Percentiles rank a stretch among this genome's conserved stretches.
Evolutionary conservation across 2,329 filamentous ascomycete genomes (phyloP).

Genomic region (Seiridium unicorne): DNA sequence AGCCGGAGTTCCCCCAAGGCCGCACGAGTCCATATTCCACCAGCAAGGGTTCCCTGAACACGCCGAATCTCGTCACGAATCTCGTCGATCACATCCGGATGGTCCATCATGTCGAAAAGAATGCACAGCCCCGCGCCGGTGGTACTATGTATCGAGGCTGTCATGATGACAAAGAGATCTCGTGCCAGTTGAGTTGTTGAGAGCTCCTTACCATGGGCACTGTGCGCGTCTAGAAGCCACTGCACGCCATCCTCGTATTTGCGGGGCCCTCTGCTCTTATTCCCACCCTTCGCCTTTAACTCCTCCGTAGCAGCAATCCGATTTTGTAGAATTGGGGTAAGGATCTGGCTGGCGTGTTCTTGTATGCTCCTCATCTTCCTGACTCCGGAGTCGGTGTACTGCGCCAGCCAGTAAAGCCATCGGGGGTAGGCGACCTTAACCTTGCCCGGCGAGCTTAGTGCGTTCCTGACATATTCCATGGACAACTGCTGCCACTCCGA

Average conservation of each 20-base stretch:
- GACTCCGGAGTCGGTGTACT: slow-evolving; percentile 4
- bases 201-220: slow-evolving; percentile 3
- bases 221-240: slow-evolving; percentile 9
- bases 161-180: slow-evolving; percentile 8
- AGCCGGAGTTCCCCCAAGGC: not conserved
- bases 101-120: slow-evolving; percentile 12
- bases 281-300: not conserved
- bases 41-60: not conserved
- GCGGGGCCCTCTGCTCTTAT: not conserved
- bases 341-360: not conserved
- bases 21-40: slow-evolving; percentile 8
- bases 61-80: slow-evolving; percentile 11
- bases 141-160: slow-evolving; percentile 9
- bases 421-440: slow-evolving; percentile 7
- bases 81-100: slow-evolving; percentile 9
- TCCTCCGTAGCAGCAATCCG: slow-evolving; percentile 5
- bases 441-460: slow-evolving; percentile 6
- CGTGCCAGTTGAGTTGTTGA: slow-evolving; percentile 1
- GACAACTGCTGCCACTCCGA: slow-evolving; percentile 9
- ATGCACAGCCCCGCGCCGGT: slow-evolving; percentile 6
- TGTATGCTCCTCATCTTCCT: slow-evolving; percentile 4
- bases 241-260: slow-evolving; percentile 11
- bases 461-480: slow-evolving; percentile 4
- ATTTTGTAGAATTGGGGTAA: slow-evolving; percentile 3
- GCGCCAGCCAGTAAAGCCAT: slow-evolving; percentile 9